Base-by-base conservation (phyloP, 2,329 filamentous ascomycete genomes). In the Calycina herbarum region DNA sequence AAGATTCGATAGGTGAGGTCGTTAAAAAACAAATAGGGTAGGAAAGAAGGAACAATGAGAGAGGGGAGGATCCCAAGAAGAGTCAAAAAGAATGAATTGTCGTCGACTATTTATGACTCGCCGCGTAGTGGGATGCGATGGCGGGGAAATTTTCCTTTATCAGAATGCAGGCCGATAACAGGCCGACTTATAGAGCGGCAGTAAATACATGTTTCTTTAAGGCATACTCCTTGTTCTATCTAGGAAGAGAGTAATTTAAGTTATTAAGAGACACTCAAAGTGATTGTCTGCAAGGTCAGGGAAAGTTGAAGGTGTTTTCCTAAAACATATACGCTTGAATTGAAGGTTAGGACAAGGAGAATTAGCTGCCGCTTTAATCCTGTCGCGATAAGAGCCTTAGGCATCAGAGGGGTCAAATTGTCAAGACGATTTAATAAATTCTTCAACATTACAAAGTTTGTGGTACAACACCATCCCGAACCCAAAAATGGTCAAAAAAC, bases 401-500 rank as follows among this genome's bases (percentile, higher is more conserved):
- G 48, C 48, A 54, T 24, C 10, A 4, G 29, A 35, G 56, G 56
- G 35, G 17, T 61, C 24, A 31, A 61, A 61, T 54, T 20, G 13
- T 20, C 42, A 51, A 10, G 59, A 48, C 27, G 33, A 24, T 45
- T 40, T 7, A 40, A 60, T 54, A 33, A 57, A 54, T n/a, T 33
- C 33, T 33, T 61, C 35, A 27, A n/a, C 13, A 27, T 51, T 20
- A 33, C 17, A 42, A 61, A 11, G 7, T 42, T 27, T 24, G 15
- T 40, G n/a, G 48, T 29, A 27, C 17, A 31, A 54, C 59, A n/a
- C 24, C 33, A 24, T 31, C 42, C 20, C 42, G 10, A n/a, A 33
- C 42, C 11, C 64, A 66, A 75, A 64, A 69, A 77, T 77, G 75
- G 75, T 76, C 59, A 76, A 74, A 68, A 77, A 77, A 59, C 72